Base-by-base conservation (phyloP, 2,329 filamentous ascomycete species). In the Beauveria bassiana region DNA sequence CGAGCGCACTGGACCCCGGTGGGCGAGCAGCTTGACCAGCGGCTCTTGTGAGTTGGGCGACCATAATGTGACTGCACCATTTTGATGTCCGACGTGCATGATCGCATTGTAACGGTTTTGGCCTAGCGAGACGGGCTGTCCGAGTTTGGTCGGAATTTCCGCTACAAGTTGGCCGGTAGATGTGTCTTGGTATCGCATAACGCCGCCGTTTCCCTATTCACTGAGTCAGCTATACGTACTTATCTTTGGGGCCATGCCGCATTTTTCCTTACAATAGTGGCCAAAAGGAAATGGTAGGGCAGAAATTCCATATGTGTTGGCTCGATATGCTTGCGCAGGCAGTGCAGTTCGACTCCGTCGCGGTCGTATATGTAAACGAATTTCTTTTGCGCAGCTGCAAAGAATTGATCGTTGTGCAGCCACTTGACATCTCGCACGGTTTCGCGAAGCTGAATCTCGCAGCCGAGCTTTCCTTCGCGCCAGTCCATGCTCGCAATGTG, bases 401-500 rank as follows among this genome's bases (percentile, higher is more conserved):
- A 97, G 75, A 86, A 89, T 68, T 96, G 91, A 73, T 95, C 93
- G 73, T 96, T 96, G 77, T 97, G 92, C 68, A 98, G 81, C 90
- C 92, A 99, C 71, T 87, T 88, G 28, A 89, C 88, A 75, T 97
- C 93, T 58, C 93, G 82, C 14, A 98, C 83, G 0, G 92, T 98
- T 79, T 99, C 95, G 56, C 87, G 86, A 64, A 99, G 80, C 72
- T 99, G 91, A 65, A 98, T 70, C 73, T 99, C 95, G 72, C 92
- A 97, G 7, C 90, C 91, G 63, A 97, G 78, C 74, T 93, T 96
- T 47, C 93, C 93, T 67, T 89, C 88, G 65, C 93, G 82, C 93
- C 95, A 99, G 75, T 99, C 93, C 85, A 98, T 96, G 0, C 90
- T 93, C 61, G 95, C 93, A 66, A 99, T 81, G 84, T 99, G 95